Base-by-base conservation (phyloP, 2,329 filamentous ascomycete species). In the Venturia asperata region DNA sequence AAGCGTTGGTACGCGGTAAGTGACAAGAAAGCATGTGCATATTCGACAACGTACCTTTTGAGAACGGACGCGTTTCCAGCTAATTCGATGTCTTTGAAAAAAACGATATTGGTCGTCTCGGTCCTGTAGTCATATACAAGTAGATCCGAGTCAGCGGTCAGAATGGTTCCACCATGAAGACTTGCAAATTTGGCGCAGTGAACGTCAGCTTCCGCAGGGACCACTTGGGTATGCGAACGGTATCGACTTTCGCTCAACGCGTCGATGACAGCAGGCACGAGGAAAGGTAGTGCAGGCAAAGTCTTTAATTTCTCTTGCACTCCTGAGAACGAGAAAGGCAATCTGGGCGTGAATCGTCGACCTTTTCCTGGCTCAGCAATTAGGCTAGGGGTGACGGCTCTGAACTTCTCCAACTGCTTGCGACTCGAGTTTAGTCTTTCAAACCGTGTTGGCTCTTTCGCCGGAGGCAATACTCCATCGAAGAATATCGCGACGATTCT, bases 121-220 rank as follows among this genome's bases (percentile, higher is more conserved):
- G n/a, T 43, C 37, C 66, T 34, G 41, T 66, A n/a, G n/a, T n/a
- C 62, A 41, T 66, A 63, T 17, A 63, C 45, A 52, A 65, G 64
- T 11, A 67, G 45, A 56, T 67, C 65, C 11, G 65, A 67, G 45
- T 67, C 65, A 45, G 41, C 43, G 10, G 55, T 67, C 6, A 67
- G 21, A 21, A 67, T 63, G 19, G 58, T 58, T 11, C 30, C 65
- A 24, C 34, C 64, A 34, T 37, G 21, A 11, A 62, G 17, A 15
- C 45, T 41, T 43, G 65, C 65, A n/a, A 34, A 41, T 17, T 30
- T 39, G 9, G 60, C 64, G 47, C 65, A 67, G 45, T 47, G 66
- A 27, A 27, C 45, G 27, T 67, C 65, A 21, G 65, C 65, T 60
- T 67, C 65, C 19, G 55, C 56, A 21, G 64, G 63, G 24, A 67